A percentile compares a stretch with the other conserved stretches of the same genome.
Evolutionary conservation across 441 rosid species (phyloP).

Genomic region (Euphorbia celastroides): DNA sequence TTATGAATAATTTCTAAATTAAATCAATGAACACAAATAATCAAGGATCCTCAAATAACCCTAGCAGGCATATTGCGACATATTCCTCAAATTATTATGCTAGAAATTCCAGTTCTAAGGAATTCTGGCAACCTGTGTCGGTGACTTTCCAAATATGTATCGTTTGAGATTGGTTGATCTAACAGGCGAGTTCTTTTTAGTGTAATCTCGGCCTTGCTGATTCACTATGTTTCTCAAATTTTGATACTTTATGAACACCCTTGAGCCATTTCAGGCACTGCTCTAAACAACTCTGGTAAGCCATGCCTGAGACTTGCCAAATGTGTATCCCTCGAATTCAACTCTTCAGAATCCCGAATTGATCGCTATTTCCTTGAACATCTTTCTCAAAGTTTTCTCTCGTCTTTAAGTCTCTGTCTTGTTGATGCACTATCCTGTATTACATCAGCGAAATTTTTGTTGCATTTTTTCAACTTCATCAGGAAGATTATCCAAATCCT

Average conservation of each 20-base stretch:
- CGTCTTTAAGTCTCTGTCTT: conserved; percentile 51
- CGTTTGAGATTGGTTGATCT: no score
- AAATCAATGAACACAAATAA: no score
- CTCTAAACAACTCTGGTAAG: background rate
- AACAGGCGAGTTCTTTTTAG: no score
- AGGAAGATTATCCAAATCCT: conserved; percentile 45
- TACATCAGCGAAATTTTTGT: conserved; percentile 59
- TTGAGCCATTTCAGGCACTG: background rate
- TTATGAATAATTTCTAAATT: no score
- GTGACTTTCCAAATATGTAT: no score
- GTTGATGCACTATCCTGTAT: conserved; percentile 54
- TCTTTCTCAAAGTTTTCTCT: conserved; percentile 55
- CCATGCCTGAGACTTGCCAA: background rate
- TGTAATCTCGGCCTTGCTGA: no score
- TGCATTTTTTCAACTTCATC: conserved; percentile 61
- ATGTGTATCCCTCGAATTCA: background rate
- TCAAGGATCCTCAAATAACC: no score
- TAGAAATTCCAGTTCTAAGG: no score
- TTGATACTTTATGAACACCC: background rate
- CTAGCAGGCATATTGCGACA: no score
- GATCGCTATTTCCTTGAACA: conserved; percentile 48
- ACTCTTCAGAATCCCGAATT: conserved; percentile 6
- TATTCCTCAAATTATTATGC: no score
- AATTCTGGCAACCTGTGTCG: no score
- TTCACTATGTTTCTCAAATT: background rate